Evolutionary conservation across 345 rosid species (phyloP).

Genomic region (Populus davidiana): DNA sequence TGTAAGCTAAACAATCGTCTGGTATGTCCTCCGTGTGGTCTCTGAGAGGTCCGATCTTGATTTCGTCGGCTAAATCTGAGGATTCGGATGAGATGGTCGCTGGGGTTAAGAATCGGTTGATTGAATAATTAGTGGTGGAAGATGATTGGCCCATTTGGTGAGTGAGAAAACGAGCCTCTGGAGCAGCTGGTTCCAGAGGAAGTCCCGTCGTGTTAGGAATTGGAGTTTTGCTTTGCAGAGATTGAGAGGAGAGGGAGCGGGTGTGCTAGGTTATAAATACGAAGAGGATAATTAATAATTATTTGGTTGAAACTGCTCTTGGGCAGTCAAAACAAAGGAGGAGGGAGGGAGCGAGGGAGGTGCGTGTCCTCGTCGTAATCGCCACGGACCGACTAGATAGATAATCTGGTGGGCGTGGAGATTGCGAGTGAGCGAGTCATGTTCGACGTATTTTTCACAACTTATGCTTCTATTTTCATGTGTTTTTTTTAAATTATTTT

Average conservation of each 20-base stretch:
- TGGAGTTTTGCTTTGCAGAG: not conserved
- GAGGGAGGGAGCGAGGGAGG: not conserved
- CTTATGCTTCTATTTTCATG: too few relatives aligned
- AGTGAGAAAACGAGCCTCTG: constrained; percentile 18
- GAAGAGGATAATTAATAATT: not conserved
- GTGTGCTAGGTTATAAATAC: not conserved
- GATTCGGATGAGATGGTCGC: not conserved
- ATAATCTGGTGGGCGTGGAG: not conserved
- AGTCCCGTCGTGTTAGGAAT: too few relatives aligned
- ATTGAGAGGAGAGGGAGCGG: constrained; percentile 2
- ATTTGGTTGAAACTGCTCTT: not conserved
- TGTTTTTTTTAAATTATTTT: too few relatives aligned
- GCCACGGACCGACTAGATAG: constrained; percentile 19
- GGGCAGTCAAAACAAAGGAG: too few relatives aligned
- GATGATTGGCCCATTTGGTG: constrained; percentile 55
- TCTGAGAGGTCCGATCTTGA: not conserved
- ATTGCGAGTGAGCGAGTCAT: not conserved
- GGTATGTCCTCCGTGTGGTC: constrained; percentile 21
- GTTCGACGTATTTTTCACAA: too few relatives aligned
- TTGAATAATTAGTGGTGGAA: constrained; percentile 33
- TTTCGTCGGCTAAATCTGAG: constrained; percentile 16
- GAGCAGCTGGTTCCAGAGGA: not conserved
- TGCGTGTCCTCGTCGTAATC: constrained; percentile 40
- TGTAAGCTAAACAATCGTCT: constrained; percentile 74
- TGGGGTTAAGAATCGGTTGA: constrained; percentile 11